Conservation (phyloP, 2,329 filamentous ascomycete species). For the Orbilia javanica region DNA sequence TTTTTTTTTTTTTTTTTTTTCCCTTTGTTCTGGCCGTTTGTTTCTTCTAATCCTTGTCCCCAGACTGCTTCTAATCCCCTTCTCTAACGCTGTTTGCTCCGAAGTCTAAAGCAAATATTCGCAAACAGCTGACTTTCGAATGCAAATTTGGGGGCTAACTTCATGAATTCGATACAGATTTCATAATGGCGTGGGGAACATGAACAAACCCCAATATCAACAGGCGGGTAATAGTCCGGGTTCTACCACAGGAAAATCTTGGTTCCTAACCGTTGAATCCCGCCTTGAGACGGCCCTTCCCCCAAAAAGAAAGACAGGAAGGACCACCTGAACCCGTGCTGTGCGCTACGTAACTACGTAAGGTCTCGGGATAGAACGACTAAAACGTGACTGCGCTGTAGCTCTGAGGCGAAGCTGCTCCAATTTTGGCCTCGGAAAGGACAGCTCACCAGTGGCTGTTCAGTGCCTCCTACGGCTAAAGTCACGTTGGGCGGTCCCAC, state of each 20-base stretch:
- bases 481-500: conserved; percentile 57
- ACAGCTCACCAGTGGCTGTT: conserved; percentile 53
- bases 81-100: conserved; percentile 53
- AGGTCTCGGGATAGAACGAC: conserved; percentile 31
- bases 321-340: conserved; percentile 9
- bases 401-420: conserved; percentile 48
- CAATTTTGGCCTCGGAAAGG: conserved; percentile 49
- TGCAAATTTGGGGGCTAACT: conserved; percentile 24
- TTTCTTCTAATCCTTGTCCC: conserved; percentile 47
- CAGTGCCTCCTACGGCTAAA: conserved; percentile 53
- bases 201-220: conserved; percentile 7
- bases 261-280: conserved; percentile 49
- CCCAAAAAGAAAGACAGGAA: conserved; percentile 4
- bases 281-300: conserved; percentile 17
- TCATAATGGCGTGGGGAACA: conserved; percentile 44
- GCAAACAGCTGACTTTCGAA: conserved; percentile 28
- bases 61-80: conserved; percentile 13
- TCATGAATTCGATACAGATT: conserved; percentile 50
- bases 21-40: not conserved
- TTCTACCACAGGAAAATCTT: conserved; percentile 37
- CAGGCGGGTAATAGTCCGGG: conserved; percentile 22
- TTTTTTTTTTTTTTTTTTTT: conserved; percentile 16
- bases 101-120: conserved; percentile 10
- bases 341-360: conserved; percentile 43
- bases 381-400: conserved; percentile 52